phyloP scores from a whole-genome alignment of 2,329 filamentous ascomycete genomes.

The Ophiosphaerella narmari region DNA sequence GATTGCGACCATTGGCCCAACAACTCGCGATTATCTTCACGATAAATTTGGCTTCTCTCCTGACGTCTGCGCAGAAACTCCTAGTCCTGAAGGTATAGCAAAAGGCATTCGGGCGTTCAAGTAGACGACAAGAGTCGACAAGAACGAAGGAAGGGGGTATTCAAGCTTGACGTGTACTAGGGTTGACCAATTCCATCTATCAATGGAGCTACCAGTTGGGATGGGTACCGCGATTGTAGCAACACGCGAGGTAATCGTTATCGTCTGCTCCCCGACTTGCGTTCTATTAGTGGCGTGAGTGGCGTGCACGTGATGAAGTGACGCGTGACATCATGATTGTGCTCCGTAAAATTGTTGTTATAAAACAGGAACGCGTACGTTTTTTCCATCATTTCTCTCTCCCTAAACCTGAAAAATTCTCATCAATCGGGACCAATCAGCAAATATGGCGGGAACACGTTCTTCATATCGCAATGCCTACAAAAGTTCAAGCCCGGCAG shows the following conservation, averaged over 20 bases:
- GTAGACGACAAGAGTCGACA: neutral
- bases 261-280: neutral
- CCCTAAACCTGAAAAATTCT: neutral
- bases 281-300: neutral
- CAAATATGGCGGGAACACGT: conserved; percentile 36
- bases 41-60: conserved; percentile 69
- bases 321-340: neutral
- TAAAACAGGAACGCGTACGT: neutral
- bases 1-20: conserved; percentile 90
- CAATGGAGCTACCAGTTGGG: too few species aligned
- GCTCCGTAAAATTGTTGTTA: too few species aligned
- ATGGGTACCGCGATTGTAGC: too few species aligned
- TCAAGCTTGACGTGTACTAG: too few species aligned
- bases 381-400: neutral
- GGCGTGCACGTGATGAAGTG: conserved; percentile 1
- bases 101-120: conserved; percentile 62
- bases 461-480: conserved; percentile 27
- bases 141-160: neutral
- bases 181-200: too few species aligned
- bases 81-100: conserved; percentile 79
- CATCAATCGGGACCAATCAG: neutral
- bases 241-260: too few species aligned
- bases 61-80: conserved; percentile 79
- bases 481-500: conserved; percentile 23
- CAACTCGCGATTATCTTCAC: conserved; percentile 76